Conservation (phyloP, 441 rosid genomes). For the Capsella rubella region DNA sequence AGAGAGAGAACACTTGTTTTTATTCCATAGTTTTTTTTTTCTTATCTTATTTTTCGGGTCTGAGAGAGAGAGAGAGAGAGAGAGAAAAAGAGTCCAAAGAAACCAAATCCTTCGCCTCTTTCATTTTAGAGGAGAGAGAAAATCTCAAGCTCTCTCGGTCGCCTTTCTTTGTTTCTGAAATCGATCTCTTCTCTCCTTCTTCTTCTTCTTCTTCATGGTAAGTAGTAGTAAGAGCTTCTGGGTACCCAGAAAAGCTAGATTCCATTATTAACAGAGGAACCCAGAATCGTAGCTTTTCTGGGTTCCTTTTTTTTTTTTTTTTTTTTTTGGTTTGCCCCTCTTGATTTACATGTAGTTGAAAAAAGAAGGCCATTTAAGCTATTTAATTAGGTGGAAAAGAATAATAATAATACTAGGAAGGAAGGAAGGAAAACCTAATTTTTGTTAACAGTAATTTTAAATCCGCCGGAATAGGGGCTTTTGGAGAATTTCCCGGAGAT, state of each 20-base stretch:
- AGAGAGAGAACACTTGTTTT: slow-evolving; percentile 44
- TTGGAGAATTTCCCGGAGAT: slow-evolving; percentile 27
- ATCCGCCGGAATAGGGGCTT: slow-evolving; percentile 33
- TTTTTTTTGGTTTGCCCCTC: slow-evolving; percentile 14
- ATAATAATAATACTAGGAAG: slow-evolving; percentile 33
- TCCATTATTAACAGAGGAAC: no score
- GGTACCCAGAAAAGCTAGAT: no score
- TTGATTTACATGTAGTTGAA: slow-evolving; percentile 34
- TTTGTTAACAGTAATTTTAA: slow-evolving; percentile 18
- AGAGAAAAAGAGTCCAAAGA: slow-evolving; percentile 39
- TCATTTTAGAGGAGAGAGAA: slow-evolving; percentile 42
- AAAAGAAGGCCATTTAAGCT: slow-evolving; percentile 51
- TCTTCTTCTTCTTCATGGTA: slow-evolving; percentile 41
- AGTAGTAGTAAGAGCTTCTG: slow-evolving; percentile 47
- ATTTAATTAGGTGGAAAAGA: slow-evolving; percentile 44
- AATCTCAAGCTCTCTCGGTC: slow-evolving; percentile 37
- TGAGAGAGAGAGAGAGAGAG: slow-evolving; percentile 42
- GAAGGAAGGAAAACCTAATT: slow-evolving; percentile 21
- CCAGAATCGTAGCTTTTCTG: slow-evolving; percentile 48
- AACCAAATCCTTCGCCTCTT: slow-evolving; percentile 42
- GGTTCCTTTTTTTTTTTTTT: slow-evolving; percentile 19
- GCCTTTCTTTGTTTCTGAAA: slow-evolving; percentile 29
- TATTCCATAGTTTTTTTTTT: neutral
- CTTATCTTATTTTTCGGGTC: slow-evolving; percentile 10
- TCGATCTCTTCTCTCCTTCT: slow-evolving; percentile 48